Percentiles rank a stretch among this genome's conserved stretches.
These are phyloP conservation scores for Exophiala alcalophila DNA, from an alignment of 2,329 filamentous ascomycete genomes.

Conservation along the genomic window DNA sequence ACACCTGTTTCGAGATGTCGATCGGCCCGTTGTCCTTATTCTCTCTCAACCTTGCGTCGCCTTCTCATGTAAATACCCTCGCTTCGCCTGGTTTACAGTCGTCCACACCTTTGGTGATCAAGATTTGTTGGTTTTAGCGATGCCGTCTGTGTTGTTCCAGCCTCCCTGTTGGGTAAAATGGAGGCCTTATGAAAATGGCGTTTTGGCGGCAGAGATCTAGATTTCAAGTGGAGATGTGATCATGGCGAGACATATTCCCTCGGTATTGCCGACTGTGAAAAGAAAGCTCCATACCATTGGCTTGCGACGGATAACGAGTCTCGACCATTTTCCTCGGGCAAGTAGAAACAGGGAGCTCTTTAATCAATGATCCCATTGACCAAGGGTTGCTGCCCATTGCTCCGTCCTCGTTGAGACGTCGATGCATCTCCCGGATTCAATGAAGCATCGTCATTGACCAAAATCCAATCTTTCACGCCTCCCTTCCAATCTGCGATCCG, in stretches of 20 bases:
- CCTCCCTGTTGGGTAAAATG: slow-evolving; percentile 9
- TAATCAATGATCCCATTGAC: slow-evolving; percentile 26
- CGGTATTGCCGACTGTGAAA: too few species aligned
- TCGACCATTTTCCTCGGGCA: background rate
- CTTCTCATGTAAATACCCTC: slow-evolving; percentile 15
- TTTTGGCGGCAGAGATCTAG: slow-evolving; percentile 12
- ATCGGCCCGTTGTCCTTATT: background rate
- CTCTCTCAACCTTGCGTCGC: background rate
- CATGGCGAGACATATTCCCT: background rate
- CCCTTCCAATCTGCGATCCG: slow-evolving; percentile 94
- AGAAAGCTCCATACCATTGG: too few species aligned
- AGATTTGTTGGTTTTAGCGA: slow-evolving; percentile 14
- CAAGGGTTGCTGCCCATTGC: slow-evolving; percentile 16
- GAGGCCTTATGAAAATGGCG: slow-evolving; percentile 15
- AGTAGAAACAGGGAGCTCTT: background rate
- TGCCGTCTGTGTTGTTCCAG: slow-evolving; percentile 4
- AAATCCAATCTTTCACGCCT: slow-evolving; percentile 74
- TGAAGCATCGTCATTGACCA: slow-evolving; percentile 37
- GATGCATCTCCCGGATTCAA: slow-evolving; percentile 4
- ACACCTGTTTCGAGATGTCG: background rate
- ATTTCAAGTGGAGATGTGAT: slow-evolving; percentile 9
- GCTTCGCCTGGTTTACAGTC: slow-evolving; percentile 1
- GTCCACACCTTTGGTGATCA: background rate
- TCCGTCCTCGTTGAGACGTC: slow-evolving; percentile 19
- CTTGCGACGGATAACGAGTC: background rate